These are phyloP conservation scores for Penicillium sp. DNA, from an alignment of 2,329 filamentous ascomycete genomes.

Conservation along the genomic window DNA sequence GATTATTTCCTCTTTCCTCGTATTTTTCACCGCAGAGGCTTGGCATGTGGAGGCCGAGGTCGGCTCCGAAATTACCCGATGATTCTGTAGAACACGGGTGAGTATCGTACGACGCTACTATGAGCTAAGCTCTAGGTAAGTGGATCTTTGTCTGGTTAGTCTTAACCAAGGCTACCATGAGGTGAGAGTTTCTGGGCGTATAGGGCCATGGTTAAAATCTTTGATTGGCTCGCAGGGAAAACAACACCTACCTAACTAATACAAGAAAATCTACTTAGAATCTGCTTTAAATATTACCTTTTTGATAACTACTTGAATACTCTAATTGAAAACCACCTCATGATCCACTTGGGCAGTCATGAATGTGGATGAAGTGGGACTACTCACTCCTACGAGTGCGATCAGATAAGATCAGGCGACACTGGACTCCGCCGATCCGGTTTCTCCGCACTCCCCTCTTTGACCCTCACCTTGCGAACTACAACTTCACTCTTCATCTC, in stretches of 20 bases:
- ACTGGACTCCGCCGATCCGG: not conserved
- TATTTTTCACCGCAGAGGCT: not conserved
- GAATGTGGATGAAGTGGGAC: not conserved
- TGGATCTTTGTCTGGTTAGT: not conserved
- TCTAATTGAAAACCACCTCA: too few species aligned
- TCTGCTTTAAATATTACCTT: too few species aligned
- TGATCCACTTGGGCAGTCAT: too few species aligned
- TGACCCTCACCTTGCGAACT: not conserved
- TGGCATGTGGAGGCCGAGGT: not conserved
- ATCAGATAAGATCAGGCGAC: conserved; percentile 41
- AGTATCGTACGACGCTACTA: not conserved
- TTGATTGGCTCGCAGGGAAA: too few species aligned
- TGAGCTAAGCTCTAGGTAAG: not conserved
- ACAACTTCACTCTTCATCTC: not conserved
- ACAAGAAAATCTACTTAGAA: too few species aligned
- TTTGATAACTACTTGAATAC: too few species aligned
- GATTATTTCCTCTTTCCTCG: not conserved
- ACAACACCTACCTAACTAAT: too few species aligned
- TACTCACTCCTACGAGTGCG: not conserved
- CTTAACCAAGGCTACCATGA: too few species aligned
- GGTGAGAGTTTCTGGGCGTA: too few species aligned
- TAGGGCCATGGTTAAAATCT: too few species aligned
- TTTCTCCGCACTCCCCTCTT: conserved; percentile 12
- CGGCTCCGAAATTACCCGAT: not conserved
- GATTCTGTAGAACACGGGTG: not conserved